Evolutionary conservation across 2,329 filamentous ascomycete species (phyloP).

Genomic region (Microcyclosporella mali): DNA sequence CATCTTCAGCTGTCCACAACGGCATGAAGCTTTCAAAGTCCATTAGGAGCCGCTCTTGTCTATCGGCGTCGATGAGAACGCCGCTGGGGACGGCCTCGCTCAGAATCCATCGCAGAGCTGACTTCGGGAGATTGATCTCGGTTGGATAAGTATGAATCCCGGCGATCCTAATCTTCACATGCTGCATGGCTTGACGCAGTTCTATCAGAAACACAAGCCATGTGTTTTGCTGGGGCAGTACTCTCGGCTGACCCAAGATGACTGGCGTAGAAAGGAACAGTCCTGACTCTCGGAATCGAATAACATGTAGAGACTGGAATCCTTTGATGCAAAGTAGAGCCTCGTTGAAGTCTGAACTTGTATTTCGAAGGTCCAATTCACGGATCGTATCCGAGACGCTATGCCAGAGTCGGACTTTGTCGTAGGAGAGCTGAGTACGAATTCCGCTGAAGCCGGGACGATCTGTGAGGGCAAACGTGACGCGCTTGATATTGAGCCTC

Average conservation of each 20-base stretch:
- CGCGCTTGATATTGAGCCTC: slow-evolving; percentile 1
- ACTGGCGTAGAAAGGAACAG: neutral
- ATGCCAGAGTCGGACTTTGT: too few species aligned
- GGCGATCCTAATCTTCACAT: slow-evolving; percentile 4
- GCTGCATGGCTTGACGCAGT: slow-evolving; percentile 8
- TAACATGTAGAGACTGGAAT: slow-evolving; percentile 1
- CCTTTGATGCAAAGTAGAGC: neutral
- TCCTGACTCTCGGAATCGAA: neutral
- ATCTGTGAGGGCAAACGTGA: slow-evolving; percentile 9
- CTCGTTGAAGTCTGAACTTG: neutral
- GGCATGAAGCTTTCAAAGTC: slow-evolving; percentile 20
- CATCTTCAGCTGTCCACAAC: slow-evolving; percentile 18
- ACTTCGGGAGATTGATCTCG: slow-evolving; percentile 1
- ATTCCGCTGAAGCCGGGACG: neutral
- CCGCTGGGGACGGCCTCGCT: slow-evolving; percentile 12
- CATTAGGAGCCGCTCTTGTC: slow-evolving; percentile 17
- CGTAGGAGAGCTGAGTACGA: neutral
- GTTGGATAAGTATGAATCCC: slow-evolving; percentile 1
- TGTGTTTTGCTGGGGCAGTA: slow-evolving; percentile 2
- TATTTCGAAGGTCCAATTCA: too few species aligned
- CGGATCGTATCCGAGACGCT: neutral
- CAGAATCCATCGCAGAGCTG: slow-evolving; percentile 12
- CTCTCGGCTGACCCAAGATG: neutral
- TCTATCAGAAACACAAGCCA: slow-evolving; percentile 14
- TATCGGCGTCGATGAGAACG: slow-evolving; percentile 9